These are phyloP conservation scores for Ascoidea tarda DNA, from an alignment of 805 yeast genomes.

Conservation along the genomic window DNA sequence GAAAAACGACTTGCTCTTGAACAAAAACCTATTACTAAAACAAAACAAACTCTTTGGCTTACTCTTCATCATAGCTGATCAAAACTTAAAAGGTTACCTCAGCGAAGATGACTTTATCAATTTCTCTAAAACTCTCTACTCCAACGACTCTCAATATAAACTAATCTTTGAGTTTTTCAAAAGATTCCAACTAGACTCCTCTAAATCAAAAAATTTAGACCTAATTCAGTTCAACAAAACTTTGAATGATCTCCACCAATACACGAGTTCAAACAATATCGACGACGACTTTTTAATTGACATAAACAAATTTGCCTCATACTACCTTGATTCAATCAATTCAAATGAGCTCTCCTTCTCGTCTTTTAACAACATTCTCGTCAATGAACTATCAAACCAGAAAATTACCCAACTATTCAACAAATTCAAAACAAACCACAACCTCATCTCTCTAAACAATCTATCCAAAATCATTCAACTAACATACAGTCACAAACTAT, in stretches of 20 bases:
- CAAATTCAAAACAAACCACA: slow-evolving; percentile 7
- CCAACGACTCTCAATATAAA: slow-evolving; percentile 34
- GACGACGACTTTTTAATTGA: slow-evolving; percentile 5
- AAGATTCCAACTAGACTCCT: slow-evolving; percentile 24
- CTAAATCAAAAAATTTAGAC: slow-evolving; percentile 12
- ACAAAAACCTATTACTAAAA: no score
- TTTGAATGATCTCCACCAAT: slow-evolving; percentile 21
- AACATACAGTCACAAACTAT: background rate
- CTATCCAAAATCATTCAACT: no score
- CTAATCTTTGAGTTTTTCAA: slow-evolving; percentile 40
- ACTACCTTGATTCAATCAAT: background rate
- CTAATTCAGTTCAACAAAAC: slow-evolving; percentile 22
- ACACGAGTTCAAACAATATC: slow-evolving; percentile 16
- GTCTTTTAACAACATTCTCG: slow-evolving; percentile 25
- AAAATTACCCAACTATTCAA: slow-evolving; percentile 21
- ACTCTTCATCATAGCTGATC: slow-evolving; percentile 73
- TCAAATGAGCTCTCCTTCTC: slow-evolving; percentile 21
- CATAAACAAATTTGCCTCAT: slow-evolving; percentile 15
- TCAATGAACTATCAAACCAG: slow-evolving; percentile 23
- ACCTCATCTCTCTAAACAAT: background rate
- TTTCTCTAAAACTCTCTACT: slow-evolving; percentile 39
- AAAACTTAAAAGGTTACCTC: slow-evolving; percentile 51
- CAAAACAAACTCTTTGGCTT: slow-evolving; percentile 24
- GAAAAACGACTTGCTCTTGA: no score
- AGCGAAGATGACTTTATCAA: slow-evolving; percentile 58